These are phyloP conservation scores for Alopecurus myosuroides DNA, from an alignment of 176 grass and related monocot species.

Conservation along the genomic window DNA sequence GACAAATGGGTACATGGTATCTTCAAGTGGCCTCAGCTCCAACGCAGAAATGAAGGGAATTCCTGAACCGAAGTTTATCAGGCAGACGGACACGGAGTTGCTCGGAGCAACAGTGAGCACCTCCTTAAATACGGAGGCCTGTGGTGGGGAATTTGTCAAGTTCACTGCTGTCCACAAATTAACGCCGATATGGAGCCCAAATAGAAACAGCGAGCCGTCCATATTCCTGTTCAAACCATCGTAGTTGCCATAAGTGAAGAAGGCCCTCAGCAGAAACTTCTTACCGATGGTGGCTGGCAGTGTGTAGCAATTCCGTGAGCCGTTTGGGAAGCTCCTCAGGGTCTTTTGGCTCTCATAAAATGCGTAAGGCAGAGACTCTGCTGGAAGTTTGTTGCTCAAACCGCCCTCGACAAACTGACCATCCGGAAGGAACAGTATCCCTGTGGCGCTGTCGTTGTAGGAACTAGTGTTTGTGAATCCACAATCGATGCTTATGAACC, in stretches of 20 bases:
- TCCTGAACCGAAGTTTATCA: not conserved
- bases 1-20: not conserved
- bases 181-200: no score
- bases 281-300: no score
- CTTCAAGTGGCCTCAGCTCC: no score
- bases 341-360: no score
- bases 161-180: not conserved
- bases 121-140: not conserved
- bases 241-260: no score
- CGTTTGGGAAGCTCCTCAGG: no score
- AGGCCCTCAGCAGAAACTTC: no score
- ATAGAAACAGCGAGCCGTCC: no score
- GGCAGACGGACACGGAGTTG: not conserved
- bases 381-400: no score
- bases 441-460: not conserved
- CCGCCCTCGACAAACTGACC: not conserved
- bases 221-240: no score
- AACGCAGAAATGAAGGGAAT: constrained; percentile 2
- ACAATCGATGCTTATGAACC: constrained; percentile 10
- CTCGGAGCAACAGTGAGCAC: not conserved
- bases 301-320: no score
- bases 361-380: no score
- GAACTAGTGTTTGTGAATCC: not conserved
- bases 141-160: not conserved
- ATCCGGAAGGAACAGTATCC: not conserved